A percentile compares a stretch with the other conserved stretches of the same genome.
These are phyloP conservation scores for Microthlaspi erraticum DNA, from an alignment of 345 rosid genomes.

Conservation along the genomic window DNA sequence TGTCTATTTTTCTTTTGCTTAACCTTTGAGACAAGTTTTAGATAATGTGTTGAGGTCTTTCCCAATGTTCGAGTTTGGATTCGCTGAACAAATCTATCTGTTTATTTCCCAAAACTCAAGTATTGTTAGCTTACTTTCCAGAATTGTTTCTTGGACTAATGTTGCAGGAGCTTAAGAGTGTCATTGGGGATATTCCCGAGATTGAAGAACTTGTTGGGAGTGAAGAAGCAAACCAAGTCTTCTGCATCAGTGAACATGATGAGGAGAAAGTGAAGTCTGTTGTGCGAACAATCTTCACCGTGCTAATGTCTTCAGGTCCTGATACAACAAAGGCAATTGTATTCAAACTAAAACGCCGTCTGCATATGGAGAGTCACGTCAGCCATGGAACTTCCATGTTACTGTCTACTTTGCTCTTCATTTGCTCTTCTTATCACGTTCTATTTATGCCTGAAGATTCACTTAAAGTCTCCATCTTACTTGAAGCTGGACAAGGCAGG, in stretches of 20 bases:
- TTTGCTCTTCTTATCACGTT: constrained; percentile 44
- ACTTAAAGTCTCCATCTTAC: constrained; percentile 51
- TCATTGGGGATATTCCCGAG: constrained; percentile 80
- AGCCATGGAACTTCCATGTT: constrained; percentile 17
- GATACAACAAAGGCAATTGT: constrained; percentile 64
- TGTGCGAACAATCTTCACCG: constrained; percentile 74
- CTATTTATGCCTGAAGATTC: constrained; percentile 77
- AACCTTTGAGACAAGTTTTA: not conserved
- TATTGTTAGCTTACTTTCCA: not conserved
- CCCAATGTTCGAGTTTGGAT: not conserved
- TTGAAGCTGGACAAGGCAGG: constrained; percentile 87
- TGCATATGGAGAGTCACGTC: constrained; percentile 74
- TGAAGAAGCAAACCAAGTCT: constrained; percentile 57
- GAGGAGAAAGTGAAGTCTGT: constrained; percentile 61
- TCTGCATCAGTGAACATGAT: constrained; percentile 56
- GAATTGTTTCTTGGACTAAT: constrained; percentile 6
- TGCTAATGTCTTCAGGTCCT: constrained; percentile 77
- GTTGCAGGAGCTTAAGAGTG: constrained; percentile 82
- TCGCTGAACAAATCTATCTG: not conserved
- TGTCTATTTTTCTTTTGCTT: not conserved
- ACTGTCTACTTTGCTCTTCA: not conserved
- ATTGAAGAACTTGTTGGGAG: constrained; percentile 76
- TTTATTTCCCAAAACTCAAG: not conserved
- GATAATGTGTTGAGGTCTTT: too few species aligned
- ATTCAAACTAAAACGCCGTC: constrained; percentile 64